These are phyloP conservation scores for Neopestalotiopsis sp. DNA, from an alignment of 2,329 filamentous ascomycete species.

Conservation along the genomic window DNA sequence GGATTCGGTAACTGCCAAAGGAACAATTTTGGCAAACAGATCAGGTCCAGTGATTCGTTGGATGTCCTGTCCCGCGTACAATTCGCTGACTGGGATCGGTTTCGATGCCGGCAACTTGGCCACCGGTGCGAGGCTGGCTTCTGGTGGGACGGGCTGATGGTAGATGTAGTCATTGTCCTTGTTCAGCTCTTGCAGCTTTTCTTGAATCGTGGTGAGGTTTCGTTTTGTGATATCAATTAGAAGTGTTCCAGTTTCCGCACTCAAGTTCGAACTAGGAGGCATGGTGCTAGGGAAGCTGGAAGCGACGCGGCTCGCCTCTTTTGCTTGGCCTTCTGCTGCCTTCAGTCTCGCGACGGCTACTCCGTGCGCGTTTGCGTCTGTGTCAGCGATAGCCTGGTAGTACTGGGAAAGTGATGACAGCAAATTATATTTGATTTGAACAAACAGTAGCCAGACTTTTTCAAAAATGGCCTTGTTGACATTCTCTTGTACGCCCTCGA, in stretches of 20 bases:
- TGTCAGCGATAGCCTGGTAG: conserved; percentile 89
- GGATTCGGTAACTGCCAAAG: conserved; percentile 93
- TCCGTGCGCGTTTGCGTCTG: conserved; percentile 87
- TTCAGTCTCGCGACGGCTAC: conserved; percentile 83
- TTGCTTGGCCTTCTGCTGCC: conserved; percentile 77
- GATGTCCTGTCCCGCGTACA: conserved; percentile 97
- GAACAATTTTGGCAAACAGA: conserved; percentile 95
- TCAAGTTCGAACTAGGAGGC: conserved; percentile 82
- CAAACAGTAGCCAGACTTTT: conserved; percentile 86
- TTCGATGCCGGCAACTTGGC: conserved; percentile 94
- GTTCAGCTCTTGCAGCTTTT: conserved; percentile 75
- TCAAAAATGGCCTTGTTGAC: conserved; percentile 91
- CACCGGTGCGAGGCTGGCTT: conserved; percentile 81
- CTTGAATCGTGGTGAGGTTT: conserved; percentile 80
- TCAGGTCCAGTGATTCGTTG: conserved; percentile 96
- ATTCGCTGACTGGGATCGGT: conserved; percentile 93
- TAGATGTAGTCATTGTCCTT: conserved; percentile 99
- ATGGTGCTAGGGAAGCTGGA: conserved; percentile 81
- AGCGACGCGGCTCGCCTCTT: conserved; percentile 78
- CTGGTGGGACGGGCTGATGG: conserved; percentile 87
- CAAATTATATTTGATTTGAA: conserved; percentile 82
- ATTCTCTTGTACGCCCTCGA: conserved; percentile 91
- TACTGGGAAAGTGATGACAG: conserved; percentile 89
- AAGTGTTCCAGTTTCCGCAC: conserved; percentile 75
- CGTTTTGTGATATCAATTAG: conserved; percentile 85